These are phyloP conservation scores for Penicillium goetzii DNA, from an alignment of 495 filamentous ascomycete genomes.

Conservation along the genomic window DNA sequence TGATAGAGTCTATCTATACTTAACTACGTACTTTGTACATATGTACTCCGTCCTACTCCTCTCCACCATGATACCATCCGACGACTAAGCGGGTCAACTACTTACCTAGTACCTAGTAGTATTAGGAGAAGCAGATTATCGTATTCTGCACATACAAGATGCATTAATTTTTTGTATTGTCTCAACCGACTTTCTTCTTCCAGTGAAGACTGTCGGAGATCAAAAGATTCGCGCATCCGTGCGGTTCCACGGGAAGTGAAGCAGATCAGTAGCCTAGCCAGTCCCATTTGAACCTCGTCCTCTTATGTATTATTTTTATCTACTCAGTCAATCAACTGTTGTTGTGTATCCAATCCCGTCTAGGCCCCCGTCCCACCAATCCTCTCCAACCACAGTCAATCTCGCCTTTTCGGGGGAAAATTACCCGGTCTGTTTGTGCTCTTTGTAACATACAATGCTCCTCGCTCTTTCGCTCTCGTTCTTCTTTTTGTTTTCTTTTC, in stretches of 20 bases:
- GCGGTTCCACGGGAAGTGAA: neutral
- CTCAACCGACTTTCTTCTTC: too few species aligned
- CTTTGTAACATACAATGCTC: too few species aligned
- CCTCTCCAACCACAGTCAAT: neutral
- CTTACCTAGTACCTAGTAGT: neutral
- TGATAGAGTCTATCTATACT: neutral
- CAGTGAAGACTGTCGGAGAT: too few species aligned
- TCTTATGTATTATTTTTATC: too few species aligned
- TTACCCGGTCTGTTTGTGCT: neutral
- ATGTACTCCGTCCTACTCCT: too few species aligned
- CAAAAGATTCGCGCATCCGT: too few species aligned
- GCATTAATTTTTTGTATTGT: too few species aligned
- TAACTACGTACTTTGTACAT: neutral
- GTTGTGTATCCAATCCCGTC: too few species aligned
- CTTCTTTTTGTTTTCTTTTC: too few species aligned
- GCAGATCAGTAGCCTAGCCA: neutral
- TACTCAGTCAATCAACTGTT: neutral
- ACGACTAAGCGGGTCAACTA: slow-evolving; percentile 1
- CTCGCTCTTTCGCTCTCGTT: too few species aligned
- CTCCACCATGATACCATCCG: neutral
- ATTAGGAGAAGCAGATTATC: too few species aligned
- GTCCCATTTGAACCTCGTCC: neutral
- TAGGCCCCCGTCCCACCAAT: slow-evolving; percentile 3
- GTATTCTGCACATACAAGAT: neutral
- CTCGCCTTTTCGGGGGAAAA: neutral